Conservation (phyloP, 2,329 filamentous ascomycete species). For the Davidsoniella australis region DNA sequence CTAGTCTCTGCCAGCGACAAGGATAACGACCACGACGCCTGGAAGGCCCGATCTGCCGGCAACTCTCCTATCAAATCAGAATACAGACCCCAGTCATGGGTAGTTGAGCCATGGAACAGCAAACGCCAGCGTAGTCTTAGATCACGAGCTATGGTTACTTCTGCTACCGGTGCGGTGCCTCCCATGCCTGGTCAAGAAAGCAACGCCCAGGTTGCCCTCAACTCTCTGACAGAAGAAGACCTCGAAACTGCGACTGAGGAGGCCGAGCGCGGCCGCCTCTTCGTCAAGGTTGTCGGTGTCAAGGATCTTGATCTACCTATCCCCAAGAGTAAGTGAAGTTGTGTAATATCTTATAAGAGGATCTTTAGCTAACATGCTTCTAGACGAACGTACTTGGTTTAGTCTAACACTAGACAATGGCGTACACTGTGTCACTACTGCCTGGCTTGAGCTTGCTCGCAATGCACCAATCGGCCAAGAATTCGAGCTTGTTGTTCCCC, state of each 20-base stretch:
- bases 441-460: conserved; percentile 81
- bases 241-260: conserved; percentile 49
- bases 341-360: conserved; percentile 12
- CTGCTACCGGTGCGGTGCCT: conserved; percentile 43
- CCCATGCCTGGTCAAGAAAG: conserved; percentile 80
- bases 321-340: conserved; percentile 56
- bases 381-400: conserved; percentile 84
- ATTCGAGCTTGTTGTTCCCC: conserved; percentile 91
- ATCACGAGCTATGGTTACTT: conserved; percentile 22
- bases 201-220: conserved; percentile 45
- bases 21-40: conserved; percentile 34
- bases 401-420: conserved; percentile 96
- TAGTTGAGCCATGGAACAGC: conserved; percentile 91
- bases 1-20: conserved; percentile 83
- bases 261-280: conserved; percentile 75
- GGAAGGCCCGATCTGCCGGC: conserved; percentile 41
- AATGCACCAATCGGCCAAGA: conserved; percentile 93
- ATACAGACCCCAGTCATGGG: conserved; percentile 72
- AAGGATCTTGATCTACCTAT: conserved; percentile 88
- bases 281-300: conserved; percentile 96
- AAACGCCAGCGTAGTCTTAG: conserved; percentile 52
- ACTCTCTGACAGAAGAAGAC: conserved; percentile 54
- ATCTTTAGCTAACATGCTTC: background rate
- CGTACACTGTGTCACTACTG: conserved; percentile 90
- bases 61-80: conserved; percentile 58